Evolutionary conservation across 495 filamentous ascomycete genomes (phyloP).

Genomic region (Xylaria castorea): DNA sequence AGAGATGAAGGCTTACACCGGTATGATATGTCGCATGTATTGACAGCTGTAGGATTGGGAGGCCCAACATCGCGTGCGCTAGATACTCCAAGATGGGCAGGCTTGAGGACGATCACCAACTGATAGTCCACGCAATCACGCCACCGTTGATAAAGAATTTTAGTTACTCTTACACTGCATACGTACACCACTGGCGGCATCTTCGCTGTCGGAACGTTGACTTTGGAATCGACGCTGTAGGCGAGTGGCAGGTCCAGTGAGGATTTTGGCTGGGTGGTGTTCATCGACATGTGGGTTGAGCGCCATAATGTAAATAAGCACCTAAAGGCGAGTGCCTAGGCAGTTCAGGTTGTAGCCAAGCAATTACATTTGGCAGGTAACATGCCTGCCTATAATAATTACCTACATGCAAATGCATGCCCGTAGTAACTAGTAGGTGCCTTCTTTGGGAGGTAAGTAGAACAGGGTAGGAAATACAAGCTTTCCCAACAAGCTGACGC

Average conservation of each 20-base stretch:
- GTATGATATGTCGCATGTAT: neutral
- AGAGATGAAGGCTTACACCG: neutral
- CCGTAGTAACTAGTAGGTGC: neutral
- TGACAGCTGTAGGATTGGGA: neutral
- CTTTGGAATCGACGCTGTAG: neutral
- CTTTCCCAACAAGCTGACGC: neutral
- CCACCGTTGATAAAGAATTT: constrained; percentile 6
- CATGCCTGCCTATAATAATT: neutral
- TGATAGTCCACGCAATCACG: constrained; percentile 18
- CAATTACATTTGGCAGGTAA: constrained; percentile 1
- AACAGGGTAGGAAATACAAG: neutral
- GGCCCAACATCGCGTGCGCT: neutral
- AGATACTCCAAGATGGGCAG: constrained; percentile 15
- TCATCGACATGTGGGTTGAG: neutral
- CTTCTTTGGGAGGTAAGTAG: neutral
- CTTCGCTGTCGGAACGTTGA: neutral
- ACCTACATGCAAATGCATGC: neutral
- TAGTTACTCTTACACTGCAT: neutral
- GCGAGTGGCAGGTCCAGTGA: neutral
- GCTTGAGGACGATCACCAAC: constrained; percentile 18
- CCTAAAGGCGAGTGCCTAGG: neutral
- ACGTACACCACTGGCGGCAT: neutral
- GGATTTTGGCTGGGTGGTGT: neutral
- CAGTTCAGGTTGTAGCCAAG: neutral
- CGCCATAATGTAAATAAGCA: neutral